Evolutionary conservation across 2,329 filamentous ascomycete species (phyloP), one percentile per base, ranked within the genome.

Genomic region (Venturiaceae sp.): DNA sequence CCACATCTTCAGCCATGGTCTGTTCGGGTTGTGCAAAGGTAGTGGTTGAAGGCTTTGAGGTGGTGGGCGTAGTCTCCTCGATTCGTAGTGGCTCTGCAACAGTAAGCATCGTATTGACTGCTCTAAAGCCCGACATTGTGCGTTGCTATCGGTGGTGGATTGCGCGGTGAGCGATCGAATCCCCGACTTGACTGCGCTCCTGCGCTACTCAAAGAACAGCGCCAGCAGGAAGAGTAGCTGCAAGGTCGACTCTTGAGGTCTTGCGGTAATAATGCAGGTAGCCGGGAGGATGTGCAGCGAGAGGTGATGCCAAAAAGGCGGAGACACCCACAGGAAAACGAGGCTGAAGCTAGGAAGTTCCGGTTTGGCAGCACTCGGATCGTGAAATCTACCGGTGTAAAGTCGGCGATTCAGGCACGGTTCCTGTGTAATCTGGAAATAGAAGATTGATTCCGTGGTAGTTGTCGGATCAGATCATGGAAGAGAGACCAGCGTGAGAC

Each of bases 161-260:
- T 23, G 19, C 61, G 77, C 79, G 70, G 84, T 85, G 68, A 85
- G 81, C 62, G 83, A 78, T 66, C 79, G 76, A 68, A 85, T 85
- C 60, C 79, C 74, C 64, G 81, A 76, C 80, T 84, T 83, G 52
- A 28, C 32, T 53, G 52, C 52, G 52, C 32, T 16, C 14, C 19
- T 53, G 32, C 52, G 30, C 34, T 53, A 36, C 52, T 21, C 52
- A 30, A 30, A 7, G 52, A 34, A 23, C 21, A 34, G 28, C 32
- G n/a, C 30, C 34, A 53, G 28, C 16, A 53, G 52, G n/a, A 19
- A n/a, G 32, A 9, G 50, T 30, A 11, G 9, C 5, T 21, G 19
- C 32, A 7, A n/a, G 19, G 13, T 37, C 11, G 2, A 6, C 14
- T 32, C 13, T 23, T 23, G 14, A 34, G 30, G 9, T n/a, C n/a